Percentiles rank a stretch among this genome's conserved stretches.
phyloP scores from a whole-genome alignment of 495 filamentous ascomycete species.

The Trichoderma asperelloides region DNA sequence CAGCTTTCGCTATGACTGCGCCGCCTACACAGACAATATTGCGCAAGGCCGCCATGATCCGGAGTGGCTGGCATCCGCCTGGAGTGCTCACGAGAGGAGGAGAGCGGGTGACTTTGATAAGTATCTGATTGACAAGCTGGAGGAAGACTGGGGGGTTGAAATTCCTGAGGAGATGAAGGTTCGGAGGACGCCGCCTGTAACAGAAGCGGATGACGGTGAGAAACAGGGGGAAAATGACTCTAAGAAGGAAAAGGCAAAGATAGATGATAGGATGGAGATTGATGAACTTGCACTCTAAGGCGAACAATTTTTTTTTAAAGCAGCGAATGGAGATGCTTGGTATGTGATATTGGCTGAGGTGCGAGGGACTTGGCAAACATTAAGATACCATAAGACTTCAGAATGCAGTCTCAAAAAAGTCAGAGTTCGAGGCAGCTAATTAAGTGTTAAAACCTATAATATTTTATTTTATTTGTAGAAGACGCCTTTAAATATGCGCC shows the following conservation, averaged over 20 bases:
- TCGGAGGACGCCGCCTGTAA: not conserved
- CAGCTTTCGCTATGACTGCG: constrained; percentile 36
- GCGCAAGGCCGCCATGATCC: constrained; percentile 51
- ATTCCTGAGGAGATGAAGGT: constrained; percentile 22
- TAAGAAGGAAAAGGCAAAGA: not conserved
- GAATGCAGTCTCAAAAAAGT: too few relatives aligned
- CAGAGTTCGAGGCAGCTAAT: too few relatives aligned
- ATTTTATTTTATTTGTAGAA: too few relatives aligned
- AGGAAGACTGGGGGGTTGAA: constrained; percentile 63
- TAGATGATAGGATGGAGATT: not conserved
- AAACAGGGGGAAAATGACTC: not conserved
- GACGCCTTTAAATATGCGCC: too few relatives aligned
- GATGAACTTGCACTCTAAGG: not conserved
- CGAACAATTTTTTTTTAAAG: not conserved
- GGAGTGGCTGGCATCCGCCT: constrained; percentile 58
- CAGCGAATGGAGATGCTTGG: not conserved
- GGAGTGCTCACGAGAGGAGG: constrained; percentile 51
- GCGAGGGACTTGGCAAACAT: too few relatives aligned
- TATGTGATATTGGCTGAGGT: too few relatives aligned
- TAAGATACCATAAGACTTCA: too few relatives aligned
- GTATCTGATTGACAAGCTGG: constrained; percentile 56
- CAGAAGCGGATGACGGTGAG: not conserved
- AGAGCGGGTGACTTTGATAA: constrained; percentile 60
- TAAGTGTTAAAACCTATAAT: not conserved
- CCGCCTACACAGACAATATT: constrained; percentile 44